Base-by-base conservation (phyloP, 805 yeast genomes). In the Metschnikowia bowlesiae region DNA sequence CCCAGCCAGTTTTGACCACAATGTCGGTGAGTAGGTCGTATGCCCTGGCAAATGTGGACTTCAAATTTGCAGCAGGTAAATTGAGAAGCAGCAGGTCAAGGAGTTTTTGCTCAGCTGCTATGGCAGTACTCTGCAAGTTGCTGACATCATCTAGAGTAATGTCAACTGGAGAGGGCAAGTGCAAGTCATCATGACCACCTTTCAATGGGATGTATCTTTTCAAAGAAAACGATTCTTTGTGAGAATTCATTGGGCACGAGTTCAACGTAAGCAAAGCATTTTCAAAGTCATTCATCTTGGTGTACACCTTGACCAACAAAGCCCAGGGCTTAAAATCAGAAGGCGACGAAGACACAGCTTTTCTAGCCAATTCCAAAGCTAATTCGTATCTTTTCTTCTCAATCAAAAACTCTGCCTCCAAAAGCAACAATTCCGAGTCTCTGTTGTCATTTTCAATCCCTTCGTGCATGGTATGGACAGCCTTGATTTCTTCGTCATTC, bases 231-330 rank as follows among this genome's bases (percentile, higher is more conserved):
- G 79, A 79, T 58, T 87, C 94, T 61, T 82, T 84, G 60, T 83
- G 81, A 9, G 86, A 80, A 48, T 83, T 83, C 89, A 87, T 85
- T 26, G 95, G 95, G 61, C 91, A 85, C 13, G 92, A 83, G 60
- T 87, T 87, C 56, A 87, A 72, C 1, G 90, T 80, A 50, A 86
- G 67, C 47, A 87, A 71, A 1, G 94, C 87, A 57, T 84, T 79
- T 62, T 86, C 91, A 62, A 81, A 80, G 64, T 85, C 84, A 29
- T 82, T 82, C 46, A 80, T 62, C 41, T 77, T 76, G 37, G 86
- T 80, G 64, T 87, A 86, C 1, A 81, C 78, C 57, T 76, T 76
- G 8, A 86, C 87, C 51, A 87, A 66, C 50, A 80, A 67, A 3
- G 84, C 76, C 96, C 96, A 87, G 2, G 89, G 80, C 56, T 74